Conservation (phyloP, 345 rosid genomes). For the Eucalyptus cloeziana region DNA sequence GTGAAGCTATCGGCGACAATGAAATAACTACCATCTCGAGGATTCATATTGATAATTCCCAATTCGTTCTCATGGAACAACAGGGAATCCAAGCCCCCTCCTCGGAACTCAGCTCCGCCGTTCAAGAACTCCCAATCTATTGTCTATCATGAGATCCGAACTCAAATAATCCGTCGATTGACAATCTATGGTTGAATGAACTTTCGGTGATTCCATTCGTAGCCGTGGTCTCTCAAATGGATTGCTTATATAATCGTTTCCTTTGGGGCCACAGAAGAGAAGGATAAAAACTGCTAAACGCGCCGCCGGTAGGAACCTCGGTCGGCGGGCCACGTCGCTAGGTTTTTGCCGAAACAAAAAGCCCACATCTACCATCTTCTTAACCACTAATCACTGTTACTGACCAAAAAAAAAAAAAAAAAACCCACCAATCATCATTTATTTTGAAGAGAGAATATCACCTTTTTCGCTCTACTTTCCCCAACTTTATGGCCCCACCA, state of each 20-base stretch:
- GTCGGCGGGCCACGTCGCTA: neutral
- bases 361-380: neutral
- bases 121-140: neutral
- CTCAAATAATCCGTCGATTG: neutral
- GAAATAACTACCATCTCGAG: neutral
- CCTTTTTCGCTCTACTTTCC: neutral
- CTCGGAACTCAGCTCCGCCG: neutral
- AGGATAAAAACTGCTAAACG: neutral
- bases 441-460: neutral
- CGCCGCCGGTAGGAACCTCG: neutral
- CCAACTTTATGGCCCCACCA: neutral
- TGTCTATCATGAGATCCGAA: neutral
- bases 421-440: neutral
- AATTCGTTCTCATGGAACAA: neutral
- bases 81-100: neutral
- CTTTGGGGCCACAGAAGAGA: neutral
- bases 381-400: neutral
- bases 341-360: neutral
- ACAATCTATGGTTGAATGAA: neutral
- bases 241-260: neutral
- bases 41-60: neutral
- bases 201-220: neutral
- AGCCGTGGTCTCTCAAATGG: neutral
- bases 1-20: accelerated
- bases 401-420: too few species aligned